Conservation (phyloP, 2,329 filamentous ascomycete genomes). For the Diaporthe amygdali region DNA sequence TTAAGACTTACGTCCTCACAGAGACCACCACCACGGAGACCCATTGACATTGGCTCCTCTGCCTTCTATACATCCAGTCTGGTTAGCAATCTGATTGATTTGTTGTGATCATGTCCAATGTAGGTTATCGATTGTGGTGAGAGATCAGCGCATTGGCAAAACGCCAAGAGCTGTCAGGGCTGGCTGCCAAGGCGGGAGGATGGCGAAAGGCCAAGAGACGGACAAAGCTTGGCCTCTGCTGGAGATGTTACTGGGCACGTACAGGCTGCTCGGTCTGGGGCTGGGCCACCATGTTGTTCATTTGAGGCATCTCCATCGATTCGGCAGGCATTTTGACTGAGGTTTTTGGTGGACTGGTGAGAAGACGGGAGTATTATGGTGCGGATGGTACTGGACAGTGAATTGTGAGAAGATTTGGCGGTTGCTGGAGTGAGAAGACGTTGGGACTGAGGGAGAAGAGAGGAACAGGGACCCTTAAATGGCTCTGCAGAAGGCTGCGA, state of each 20-base stretch:
- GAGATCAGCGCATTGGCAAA: background rate
- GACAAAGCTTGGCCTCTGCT: slow-evolving; percentile 5
- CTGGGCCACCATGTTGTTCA: slow-evolving; percentile 27
- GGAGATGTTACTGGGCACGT: slow-evolving; percentile 23
- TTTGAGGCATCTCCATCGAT: slow-evolving; percentile 25
- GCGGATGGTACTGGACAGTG: background rate
- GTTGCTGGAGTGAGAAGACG: background rate
- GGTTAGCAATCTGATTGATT: background rate
- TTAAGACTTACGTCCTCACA: slow-evolving; percentile 25
- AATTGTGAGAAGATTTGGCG: background rate
- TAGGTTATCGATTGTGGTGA: background rate
- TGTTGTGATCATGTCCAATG: background rate
- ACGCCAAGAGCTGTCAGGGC: background rate
- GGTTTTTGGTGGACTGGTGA: background rate
- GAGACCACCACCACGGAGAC: slow-evolving; percentile 32
- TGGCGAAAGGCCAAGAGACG: slow-evolving; percentile 16
- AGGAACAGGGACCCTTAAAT: slow-evolving; percentile 11
- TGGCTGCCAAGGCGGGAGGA: slow-evolving; percentile 15
- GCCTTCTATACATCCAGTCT: slow-evolving; percentile 12
- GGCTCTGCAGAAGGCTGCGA: background rate
- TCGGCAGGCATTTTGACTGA: slow-evolving; percentile 22
- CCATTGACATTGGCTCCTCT: slow-evolving; percentile 32
- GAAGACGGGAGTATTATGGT: background rate
- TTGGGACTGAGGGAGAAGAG: background rate
- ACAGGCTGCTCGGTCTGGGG: slow-evolving; percentile 32